phyloP scores from a whole-genome alignment of 768 basidiomycete genomes.

The Xanthoconium stramineum region DNA sequence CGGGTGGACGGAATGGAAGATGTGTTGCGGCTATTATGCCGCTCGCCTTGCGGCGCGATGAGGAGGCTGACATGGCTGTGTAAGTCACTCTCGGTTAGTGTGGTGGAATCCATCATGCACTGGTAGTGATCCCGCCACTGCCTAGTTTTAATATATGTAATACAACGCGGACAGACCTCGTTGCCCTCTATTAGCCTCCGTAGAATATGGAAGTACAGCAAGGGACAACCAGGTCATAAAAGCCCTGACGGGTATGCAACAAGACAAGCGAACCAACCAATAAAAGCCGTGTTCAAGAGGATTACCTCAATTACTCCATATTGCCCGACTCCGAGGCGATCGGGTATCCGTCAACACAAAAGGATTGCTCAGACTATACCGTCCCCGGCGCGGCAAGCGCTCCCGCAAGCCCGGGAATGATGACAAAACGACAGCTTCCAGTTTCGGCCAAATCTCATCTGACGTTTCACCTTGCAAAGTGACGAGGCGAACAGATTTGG shows the following conservation, averaged over 20 bases:
- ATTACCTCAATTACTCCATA: slow-evolving; percentile 15
- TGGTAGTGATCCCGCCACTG: no score
- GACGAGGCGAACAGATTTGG: slow-evolving; percentile 44
- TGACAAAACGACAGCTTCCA: slow-evolving; percentile 58
- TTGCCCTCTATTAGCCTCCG: not conserved
- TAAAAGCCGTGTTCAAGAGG: not conserved
- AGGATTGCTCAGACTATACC: slow-evolving; percentile 54
- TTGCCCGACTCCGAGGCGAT: slow-evolving; percentile 8
- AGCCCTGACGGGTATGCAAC: not conserved
- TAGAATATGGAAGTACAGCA: slow-evolving; percentile 11
- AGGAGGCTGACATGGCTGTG: slow-evolving; percentile 12
- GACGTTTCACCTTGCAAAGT: slow-evolving; percentile 72
- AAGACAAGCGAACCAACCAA: slow-evolving; percentile 1
- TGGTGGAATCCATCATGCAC: not conserved
- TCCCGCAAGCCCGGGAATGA: slow-evolving; percentile 60
- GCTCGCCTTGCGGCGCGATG: slow-evolving; percentile 25
- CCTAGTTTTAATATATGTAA: no score
- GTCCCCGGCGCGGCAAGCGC: slow-evolving; percentile 44
- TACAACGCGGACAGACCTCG: no score
- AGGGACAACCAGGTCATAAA: slow-evolving; percentile 1
- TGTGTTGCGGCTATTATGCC: slow-evolving; percentile 3
- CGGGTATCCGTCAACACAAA: slow-evolving; percentile 34
- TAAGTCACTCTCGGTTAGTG: not conserved
- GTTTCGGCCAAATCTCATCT: slow-evolving; percentile 87
- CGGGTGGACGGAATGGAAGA: not conserved